phyloP scores from a whole-genome alignment of 495 filamentous ascomycete genomes.

The Lophium mytilinum region DNA sequence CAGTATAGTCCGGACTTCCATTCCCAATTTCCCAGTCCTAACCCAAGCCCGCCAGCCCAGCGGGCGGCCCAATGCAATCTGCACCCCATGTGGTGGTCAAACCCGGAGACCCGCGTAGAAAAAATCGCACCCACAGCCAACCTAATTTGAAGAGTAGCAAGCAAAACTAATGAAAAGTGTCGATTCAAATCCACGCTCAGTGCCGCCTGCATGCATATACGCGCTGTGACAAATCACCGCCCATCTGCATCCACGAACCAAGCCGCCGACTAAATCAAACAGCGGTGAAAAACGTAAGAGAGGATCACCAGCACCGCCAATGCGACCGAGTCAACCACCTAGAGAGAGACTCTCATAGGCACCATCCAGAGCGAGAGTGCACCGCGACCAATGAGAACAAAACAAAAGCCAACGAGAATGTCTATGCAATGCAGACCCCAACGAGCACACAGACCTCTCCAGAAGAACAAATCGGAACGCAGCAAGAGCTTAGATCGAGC shows the following conservation, averaged over 20 bases:
- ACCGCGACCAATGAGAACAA: neutral
- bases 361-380: neutral
- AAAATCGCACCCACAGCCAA: neutral
- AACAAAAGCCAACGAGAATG: too few species aligned
- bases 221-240: neutral
- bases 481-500: too few species aligned
- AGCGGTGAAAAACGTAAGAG: neutral
- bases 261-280: neutral
- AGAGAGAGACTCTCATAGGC: neutral
- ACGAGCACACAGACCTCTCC: too few species aligned
- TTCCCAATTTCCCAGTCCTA: neutral
- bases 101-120: too few species aligned
- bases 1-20: neutral
- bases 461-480: too few species aligned
- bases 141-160: neutral
- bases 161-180: neutral
- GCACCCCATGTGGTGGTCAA: too few species aligned
- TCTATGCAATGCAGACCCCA: too few species aligned
- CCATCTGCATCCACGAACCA: neutral
- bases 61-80: too few species aligned
- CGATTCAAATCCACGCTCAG: neutral
- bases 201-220: neutral
- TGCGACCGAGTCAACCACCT: neutral
- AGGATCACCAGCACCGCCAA: neutral
- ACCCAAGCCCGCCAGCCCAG: neutral